Evolutionary conservation across 257 asterid species (phyloP).

Genomic region (Jacaranda mimosifolia): DNA sequence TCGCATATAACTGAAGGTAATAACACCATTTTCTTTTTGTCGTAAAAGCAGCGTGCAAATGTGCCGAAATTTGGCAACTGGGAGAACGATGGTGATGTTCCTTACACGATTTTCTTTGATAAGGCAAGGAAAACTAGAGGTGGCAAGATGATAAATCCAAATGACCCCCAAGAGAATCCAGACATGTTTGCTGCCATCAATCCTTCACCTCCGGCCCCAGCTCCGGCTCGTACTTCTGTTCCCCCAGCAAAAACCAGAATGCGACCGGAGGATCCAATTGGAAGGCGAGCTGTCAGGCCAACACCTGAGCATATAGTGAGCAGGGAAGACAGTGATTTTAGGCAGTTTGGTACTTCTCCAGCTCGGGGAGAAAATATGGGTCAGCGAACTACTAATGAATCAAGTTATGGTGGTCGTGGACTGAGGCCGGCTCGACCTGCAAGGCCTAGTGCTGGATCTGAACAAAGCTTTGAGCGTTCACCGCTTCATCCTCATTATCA

Average conservation of each 20-base stretch:
- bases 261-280: conserved; percentile 46
- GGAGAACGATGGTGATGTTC: conserved; percentile 65
- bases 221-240: conserved; percentile 32
- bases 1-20: background rate
- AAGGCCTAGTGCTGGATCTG: conserved; percentile 54
- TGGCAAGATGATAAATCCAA: conserved; percentile 79
- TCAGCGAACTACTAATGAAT: conserved; percentile 37
- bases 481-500: conserved; percentile 61
- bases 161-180: conserved; percentile 77
- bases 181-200: conserved; percentile 51
- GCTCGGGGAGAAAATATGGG: conserved; percentile 41
- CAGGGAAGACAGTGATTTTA: conserved; percentile 49
- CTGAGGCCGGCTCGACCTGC: conserved; percentile 48
- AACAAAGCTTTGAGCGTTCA: conserved; percentile 55
- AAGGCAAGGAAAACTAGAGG: conserved; percentile 73
- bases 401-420: conserved; percentile 51
- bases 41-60: conserved; percentile 47
- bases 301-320: conserved; percentile 42
- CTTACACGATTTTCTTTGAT: conserved; percentile 78
- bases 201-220: conserved; percentile 18
- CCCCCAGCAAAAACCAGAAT: conserved; percentile 41
- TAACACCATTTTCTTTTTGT: conserved; percentile 7
- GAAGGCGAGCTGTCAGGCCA: conserved; percentile 49
- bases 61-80: conserved; percentile 70
- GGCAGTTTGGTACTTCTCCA: conserved; percentile 45